Evolutionary conservation across 768 basidiomycete species (phyloP), one percentile per base, ranked within the genome.

Genomic region (Lactarius indigo): DNA sequence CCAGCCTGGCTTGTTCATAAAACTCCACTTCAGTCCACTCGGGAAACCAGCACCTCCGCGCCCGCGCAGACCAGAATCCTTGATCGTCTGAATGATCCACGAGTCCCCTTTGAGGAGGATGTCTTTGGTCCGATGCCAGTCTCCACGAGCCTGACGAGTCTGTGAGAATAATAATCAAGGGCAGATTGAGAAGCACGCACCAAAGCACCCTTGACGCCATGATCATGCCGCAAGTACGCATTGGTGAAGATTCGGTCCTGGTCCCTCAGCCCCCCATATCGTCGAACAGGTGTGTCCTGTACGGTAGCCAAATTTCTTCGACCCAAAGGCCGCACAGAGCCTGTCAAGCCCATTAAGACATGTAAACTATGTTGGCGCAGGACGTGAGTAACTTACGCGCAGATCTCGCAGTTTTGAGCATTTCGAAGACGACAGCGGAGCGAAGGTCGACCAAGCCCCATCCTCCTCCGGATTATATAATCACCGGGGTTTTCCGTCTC

Each of bases 1-100:
- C 96, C 96, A 98, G 31, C 89, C 88, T n/a, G 95, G 96, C 79
- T 98, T 99, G 84, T 99, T 98, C 96, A 98, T 96, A 76, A 94
- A 95, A 73, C 89, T 91, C 96, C 96, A 98, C 76, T 98, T 98
- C 72, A 98, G 82, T 28, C 96, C 96, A 70, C 89, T 91, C 0
- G 96, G 96, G 75, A 99, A 99, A 33, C 96, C 96, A 50, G 96
- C 96, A 61, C 96, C 96, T 60, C 96, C 96, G 63, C 96, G 89
- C 15, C 96, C 96, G 74, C 96, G 87, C 41, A 98, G 84, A 56
- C 96, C 96, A 26, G 94, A 97, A 73, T 93, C 94, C 77, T 99
- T 98, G 74, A 98, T 92, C 54, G 87, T 88, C 75, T 97, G 89
- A 66, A 98, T 98, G 72, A 98, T 95, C 94, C 95, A 99, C 8